Base-by-base conservation (phyloP, 768 basidiomycete species). In the Porpolomopsis calyptriformis region DNA sequence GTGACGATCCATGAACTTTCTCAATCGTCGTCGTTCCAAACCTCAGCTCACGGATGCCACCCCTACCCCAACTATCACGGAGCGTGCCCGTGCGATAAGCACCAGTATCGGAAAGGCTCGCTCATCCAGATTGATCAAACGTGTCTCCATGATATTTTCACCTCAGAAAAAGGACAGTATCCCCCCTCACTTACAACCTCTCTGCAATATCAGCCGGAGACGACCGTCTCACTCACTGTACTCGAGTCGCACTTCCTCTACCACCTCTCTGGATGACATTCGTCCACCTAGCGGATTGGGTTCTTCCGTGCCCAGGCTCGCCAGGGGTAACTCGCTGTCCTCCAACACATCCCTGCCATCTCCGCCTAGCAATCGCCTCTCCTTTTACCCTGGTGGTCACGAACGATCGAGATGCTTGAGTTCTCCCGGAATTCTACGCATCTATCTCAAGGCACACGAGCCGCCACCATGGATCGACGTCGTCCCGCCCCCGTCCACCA, bases 251-350 rank as follows among this genome's bases (percentile, higher is more conserved):
- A 35, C 48, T 26, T n/a, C 45, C 33, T 58, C 57, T 7, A 38
- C 42, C 16, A 18, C 48, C 24, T 27, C 49, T 27, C 54, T 54
- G 8, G 45, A 47, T 10, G 49, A 73, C 25, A 73, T 73, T 43
- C 67, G 71, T 22, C 53, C 67, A 36, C 71, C 71, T 5, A 73
- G 71, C 52, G 71, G 70, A 4, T 55, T 73, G 10, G 71, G 71
- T 19, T 31, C 16, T 19, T 31, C 27, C n/a, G 42, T 43, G 27
- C 29, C 29, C 29, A 31, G 29, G 14, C 29, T 31, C 7, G 20
- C 27, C 14, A 62, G 67, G 25, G 57, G 66, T 5, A 61, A 58
- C 0, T 67, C 70, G 2, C 53, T 68, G 14, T 56, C 55, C 0
- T 69, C 67, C 4, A 59, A 63, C 26, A 57, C 56, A 7, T 66